Conservation (phyloP, 1,139 yeast species). For the Protomyces gravidus region DNA sequence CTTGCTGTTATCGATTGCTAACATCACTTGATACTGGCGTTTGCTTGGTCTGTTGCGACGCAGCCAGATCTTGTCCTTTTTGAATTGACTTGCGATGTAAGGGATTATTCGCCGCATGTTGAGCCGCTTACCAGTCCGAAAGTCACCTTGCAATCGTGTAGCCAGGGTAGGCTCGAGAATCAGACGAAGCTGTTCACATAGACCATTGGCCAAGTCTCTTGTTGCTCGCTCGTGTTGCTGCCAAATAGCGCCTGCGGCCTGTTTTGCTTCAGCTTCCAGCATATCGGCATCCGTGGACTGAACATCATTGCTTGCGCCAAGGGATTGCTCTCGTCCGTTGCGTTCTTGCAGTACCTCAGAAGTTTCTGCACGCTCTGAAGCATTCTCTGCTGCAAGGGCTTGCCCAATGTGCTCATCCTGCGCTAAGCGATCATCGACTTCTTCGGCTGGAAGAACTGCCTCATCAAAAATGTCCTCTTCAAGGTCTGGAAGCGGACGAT, state of each 20-base stretch:
- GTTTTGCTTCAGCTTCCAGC: conserved; percentile 43
- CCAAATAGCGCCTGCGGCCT: conserved; percentile 77
- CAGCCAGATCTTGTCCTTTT: conserved; percentile 97
- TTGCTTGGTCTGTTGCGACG: conserved; percentile 96
- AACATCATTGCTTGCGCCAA: not conserved
- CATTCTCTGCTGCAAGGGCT: no score
- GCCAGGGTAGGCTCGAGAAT: conserved; percentile 94
- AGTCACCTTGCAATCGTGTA: conserved; percentile 90
- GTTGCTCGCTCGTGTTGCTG: conserved; percentile 74
- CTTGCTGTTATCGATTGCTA: conserved; percentile 94
- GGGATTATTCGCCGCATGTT: conserved; percentile 98
- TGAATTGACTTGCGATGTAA: conserved; percentile 93
- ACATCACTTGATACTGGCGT: conserved; percentile 95
- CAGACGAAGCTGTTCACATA: conserved; percentile 87
- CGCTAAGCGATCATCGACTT: no score
- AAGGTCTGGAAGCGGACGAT: conserved; percentile 36
- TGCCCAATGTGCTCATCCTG: no score
- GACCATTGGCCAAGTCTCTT: conserved; percentile 76
- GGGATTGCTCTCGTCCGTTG: not conserved
- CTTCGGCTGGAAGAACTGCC: no score
- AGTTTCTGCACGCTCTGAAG: no score
- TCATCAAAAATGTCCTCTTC: no score
- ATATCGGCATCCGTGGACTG: conserved; percentile 41
- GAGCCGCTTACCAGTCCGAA: conserved; percentile 92
- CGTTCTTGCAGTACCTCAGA: not conserved